Evolutionary conservation across 83 land plant species (phyloP).

Genomic region (Picea mariana): DNA sequence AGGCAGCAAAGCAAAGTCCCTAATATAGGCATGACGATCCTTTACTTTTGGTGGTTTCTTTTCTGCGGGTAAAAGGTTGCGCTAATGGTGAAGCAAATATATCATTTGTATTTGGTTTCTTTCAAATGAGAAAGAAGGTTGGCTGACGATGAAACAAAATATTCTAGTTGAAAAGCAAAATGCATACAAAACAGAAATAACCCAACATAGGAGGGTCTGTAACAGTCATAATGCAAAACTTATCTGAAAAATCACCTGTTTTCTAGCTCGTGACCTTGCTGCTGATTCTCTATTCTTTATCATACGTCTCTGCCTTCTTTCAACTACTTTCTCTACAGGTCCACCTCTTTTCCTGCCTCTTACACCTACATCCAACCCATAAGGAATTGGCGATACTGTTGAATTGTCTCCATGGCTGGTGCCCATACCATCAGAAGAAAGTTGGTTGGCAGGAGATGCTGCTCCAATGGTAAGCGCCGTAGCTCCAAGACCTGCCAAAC

Average conservation of each 20-base stretch:
- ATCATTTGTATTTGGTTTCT: neutral
- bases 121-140: neutral
- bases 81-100: neutral
- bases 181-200: neutral
- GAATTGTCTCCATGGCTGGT: conserved; percentile 53
- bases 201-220: neutral
- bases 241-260: conserved; percentile 59
- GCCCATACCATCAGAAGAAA: conserved; percentile 47
- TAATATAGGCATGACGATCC: neutral
- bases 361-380: conserved; percentile 44
- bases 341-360: conserved; percentile 61
- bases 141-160: too few relatives aligned
- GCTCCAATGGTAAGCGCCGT: conserved; percentile 20
- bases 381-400: conserved; percentile 59
- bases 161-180: neutral
- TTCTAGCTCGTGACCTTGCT: conserved; percentile 86
- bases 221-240: conserved; percentile 12
- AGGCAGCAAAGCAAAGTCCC: neutral
- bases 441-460: conserved; percentile 41
- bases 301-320: conserved; percentile 88
- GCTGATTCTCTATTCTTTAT: conserved; percentile 92
- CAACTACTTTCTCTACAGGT: conserved; percentile 70
- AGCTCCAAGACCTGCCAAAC: conserved; percentile 36
- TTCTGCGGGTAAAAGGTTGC: neutral
- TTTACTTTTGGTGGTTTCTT: neutral